Evolutionary conservation across 495 filamentous ascomycete species (phyloP), one percentile per base, ranked within the genome.

Genomic region (Neurospora sp.): DNA sequence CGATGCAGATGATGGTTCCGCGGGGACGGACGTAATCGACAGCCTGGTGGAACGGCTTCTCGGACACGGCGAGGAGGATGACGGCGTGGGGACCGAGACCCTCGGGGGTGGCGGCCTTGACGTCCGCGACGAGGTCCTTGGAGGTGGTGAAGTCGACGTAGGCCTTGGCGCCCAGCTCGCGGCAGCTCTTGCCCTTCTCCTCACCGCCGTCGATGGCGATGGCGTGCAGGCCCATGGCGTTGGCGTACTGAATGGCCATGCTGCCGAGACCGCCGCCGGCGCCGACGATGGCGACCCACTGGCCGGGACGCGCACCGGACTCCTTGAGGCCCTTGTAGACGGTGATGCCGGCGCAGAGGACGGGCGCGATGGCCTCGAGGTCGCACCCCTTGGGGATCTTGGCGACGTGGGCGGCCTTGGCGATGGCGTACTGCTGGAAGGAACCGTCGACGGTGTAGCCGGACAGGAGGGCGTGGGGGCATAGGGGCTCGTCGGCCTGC

Each of bases 11-110:
- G 73, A 97, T 89, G 22, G 88, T 85, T 39, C 94, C 94, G 18
- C 90, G 88, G 68, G 92, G 89, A 59, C 94, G 90, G 40, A 96
- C 89, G 80, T 97, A 97, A 79, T 85, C 80, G 44, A 91, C 87
- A 11, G 94, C 94, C 81, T 98, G 94, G 82, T 97, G 93, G 89
- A 97, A 97, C 27, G 94, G 94, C 83, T 91, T 92, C 84, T 97
- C 94, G 72, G 85, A 88, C 31, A 92, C 93, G 53, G 94, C 95
- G 10, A 97, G 87, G 46, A 97, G 81, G 70, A 98, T 84, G 48
- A 96, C 95, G 5, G 93, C 94, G 75, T 97, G 93, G 2, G 95
- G 93, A 38, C 94, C 94, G 16, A 92, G 86, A 7, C 93, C 93
- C 59, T 92, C 93, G 6, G 86, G 82, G 2, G 93, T 96, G 4